Conservation (phyloP, 1,139 yeast genomes). For the Insectozyma bohioensis region DNA sequence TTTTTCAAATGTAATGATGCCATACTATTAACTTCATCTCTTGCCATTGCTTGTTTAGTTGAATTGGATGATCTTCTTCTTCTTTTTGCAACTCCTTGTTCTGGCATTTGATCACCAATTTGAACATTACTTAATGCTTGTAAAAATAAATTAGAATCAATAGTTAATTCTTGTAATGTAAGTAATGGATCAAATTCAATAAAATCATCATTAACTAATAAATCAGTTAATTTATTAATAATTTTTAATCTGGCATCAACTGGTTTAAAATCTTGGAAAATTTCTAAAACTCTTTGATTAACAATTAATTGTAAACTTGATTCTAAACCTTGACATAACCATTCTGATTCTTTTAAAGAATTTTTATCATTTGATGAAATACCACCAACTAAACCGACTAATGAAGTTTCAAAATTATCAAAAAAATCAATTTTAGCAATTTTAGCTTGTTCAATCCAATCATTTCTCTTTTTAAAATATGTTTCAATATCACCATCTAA, state of each 20-base stretch:
- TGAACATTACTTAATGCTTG: constrained; percentile 52
- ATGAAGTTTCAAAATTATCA: constrained; percentile 51
- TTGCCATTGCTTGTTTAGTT: constrained; percentile 72
- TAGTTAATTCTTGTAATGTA: constrained; percentile 46
- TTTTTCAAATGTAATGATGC: constrained; percentile 80
- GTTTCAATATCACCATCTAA: constrained; percentile 28
- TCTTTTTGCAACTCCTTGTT: constrained; percentile 57
- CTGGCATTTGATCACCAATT: constrained; percentile 43
- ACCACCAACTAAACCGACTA: constrained; percentile 57
- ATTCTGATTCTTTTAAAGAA: constrained; percentile 52
- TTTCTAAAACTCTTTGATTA: constrained; percentile 48
- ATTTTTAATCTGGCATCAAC: constrained; percentile 57
- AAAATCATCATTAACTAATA: constrained; percentile 40
- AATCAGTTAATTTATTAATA: constrained; percentile 60
- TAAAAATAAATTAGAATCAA: constrained; percentile 48
- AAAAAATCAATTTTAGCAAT: constrained; percentile 49
- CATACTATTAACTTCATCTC: constrained; percentile 64
- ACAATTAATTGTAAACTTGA: constrained; percentile 55
- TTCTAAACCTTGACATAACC: constrained; percentile 55
- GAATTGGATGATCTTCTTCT: constrained; percentile 81
- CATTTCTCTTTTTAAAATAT: constrained; percentile 36
- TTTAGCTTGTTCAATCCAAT: constrained; percentile 45
- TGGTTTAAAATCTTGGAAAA: constrained; percentile 55
- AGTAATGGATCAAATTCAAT: constrained; percentile 53
- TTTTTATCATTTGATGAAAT: constrained; percentile 41